Evolutionary conservation across 768 basidiomycete species (phyloP).

Genomic region (Leccinum longicurvipes): DNA sequence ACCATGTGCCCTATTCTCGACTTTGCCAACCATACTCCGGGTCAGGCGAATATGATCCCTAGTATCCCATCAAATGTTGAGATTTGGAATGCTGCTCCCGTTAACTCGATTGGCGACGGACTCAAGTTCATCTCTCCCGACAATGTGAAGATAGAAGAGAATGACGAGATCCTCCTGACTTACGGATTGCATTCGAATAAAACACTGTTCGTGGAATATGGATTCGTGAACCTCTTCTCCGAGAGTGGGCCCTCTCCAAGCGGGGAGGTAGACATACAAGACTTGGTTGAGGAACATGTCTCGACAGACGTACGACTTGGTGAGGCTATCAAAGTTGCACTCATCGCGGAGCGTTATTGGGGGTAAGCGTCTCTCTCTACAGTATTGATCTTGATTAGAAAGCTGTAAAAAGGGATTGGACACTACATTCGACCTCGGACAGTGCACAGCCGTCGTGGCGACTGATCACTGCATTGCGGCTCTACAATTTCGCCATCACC

Average conservation of each 20-base stretch:
- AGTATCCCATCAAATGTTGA: constrained; percentile 35
- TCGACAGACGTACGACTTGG: constrained; percentile 38
- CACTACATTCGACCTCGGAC: constrained; percentile 55
- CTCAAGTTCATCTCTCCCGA: constrained; percentile 51
- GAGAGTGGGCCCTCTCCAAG: constrained; percentile 26
- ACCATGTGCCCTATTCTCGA: constrained; percentile 89
- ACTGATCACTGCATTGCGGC: constrained; percentile 65
- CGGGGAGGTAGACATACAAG: constrained; percentile 65
- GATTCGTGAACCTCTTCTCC: constrained; percentile 58
- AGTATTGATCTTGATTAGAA: neutral
- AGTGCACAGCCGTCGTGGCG: constrained; percentile 80
- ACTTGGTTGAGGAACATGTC: constrained; percentile 50
- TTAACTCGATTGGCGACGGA: constrained; percentile 39
- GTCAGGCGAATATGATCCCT: constrained; percentile 43
- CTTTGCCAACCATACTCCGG: constrained; percentile 75
- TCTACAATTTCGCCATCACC: constrained; percentile 50
- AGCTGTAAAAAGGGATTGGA: constrained; percentile 64
- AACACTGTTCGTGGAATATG: constrained; percentile 85
- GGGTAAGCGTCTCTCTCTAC: constrained; percentile 47
- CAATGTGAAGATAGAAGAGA: constrained; percentile 37
- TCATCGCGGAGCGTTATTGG: constrained; percentile 76
- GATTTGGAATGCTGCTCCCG: constrained; percentile 35
- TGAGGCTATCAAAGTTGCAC: constrained; percentile 45
- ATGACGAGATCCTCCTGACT: constrained; percentile 69
- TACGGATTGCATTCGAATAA: constrained; percentile 82